phyloP scores from a whole-genome alignment of 805 yeast genomes.

The Barnettozyma wickerhamii region DNA sequence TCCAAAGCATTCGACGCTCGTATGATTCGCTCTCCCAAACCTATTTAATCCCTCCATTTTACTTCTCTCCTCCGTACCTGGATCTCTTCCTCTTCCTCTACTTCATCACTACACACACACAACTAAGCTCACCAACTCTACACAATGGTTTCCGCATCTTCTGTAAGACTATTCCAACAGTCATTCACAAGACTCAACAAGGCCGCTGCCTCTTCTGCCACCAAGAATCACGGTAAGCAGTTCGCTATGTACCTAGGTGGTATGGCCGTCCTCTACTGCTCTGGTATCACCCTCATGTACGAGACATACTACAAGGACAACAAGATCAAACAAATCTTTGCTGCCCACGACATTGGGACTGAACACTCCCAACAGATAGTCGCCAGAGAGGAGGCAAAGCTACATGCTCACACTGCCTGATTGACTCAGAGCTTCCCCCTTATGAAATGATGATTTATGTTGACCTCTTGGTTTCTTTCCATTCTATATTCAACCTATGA shows the following conservation, averaged over 20 bases:
- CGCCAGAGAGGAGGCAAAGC: conserved; percentile 2
- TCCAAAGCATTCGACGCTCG: neutral
- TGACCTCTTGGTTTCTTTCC: neutral
- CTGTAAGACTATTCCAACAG: conserved; percentile 20
- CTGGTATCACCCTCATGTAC: conserved; percentile 18
- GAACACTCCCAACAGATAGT: conserved; percentile 6
- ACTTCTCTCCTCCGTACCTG: too few species aligned
- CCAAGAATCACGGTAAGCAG: conserved; percentile 4
- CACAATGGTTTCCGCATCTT: conserved; percentile 24
- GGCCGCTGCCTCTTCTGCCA: conserved; percentile 14
- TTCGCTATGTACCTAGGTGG: conserved; percentile 20
- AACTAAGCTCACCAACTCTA: too few species aligned
- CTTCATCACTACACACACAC: too few species aligned
- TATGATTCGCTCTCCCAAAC: neutral
- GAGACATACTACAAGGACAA: conserved; percentile 23
- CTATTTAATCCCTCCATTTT: neutral
- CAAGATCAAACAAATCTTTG: conserved; percentile 24
- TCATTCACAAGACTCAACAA: conserved; percentile 21
- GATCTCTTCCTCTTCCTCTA: neutral
- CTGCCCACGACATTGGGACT: conserved; percentile 10
- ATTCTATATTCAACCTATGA: neutral
- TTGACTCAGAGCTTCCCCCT: neutral
- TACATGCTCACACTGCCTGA: conserved; percentile 5
- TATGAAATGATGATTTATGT: neutral
- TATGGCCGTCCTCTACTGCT: conserved; percentile 15